Evolutionary conservation across 2,329 filamentous ascomycete genomes (phyloP), one percentile per base, ranked within the genome.

Genomic region (Pleomassaria siparia): DNA sequence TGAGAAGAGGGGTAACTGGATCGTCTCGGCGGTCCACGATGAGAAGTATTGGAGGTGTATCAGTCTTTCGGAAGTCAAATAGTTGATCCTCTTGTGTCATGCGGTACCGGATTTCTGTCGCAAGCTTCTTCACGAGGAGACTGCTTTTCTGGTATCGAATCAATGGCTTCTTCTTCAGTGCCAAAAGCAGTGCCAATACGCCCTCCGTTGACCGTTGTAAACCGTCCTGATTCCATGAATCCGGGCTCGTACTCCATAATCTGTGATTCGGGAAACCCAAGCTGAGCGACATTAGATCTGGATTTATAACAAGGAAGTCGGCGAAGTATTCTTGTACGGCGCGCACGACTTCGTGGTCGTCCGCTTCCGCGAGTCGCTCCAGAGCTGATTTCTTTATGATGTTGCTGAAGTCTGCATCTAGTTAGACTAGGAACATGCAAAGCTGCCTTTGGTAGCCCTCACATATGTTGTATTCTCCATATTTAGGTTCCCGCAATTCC

Each of bases 271-370:
- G 89, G 50, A 85, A 84, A 3, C 80, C 80, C 30, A 96, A 74
- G 50, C 87, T 85, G 44, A 96, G 74, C 4, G 89, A 89, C 71
- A 94, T 95, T 1, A 99, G 78, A 63, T 99, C 95, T 1, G 91
- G 89, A 65, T 99, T 99, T 66, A 97, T 84, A 64, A 96, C 91
- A 37, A 94, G 82, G 66, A 92, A 99, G 70, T 99, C 94, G 52
- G 92, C 91, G 71, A 97, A 99, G 69, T 95, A 89, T 73, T 99
- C 94, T 66, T 97, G 91, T 1, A 99, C 88, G 11, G 84, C 79
- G 66, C 91, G 95, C 55, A 99, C 92, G 28, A 99, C 90, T 73
- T 99, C 95, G 66, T 99, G 91, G 60, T 96, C 91, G 68, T 99
- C 94, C 21, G 94, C 91, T 76, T 99, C 95, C 26, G 94, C 94